Conservation (phyloP, 2,329 filamentous ascomycete genomes). For the Colletotrichum scovillei region DNA sequence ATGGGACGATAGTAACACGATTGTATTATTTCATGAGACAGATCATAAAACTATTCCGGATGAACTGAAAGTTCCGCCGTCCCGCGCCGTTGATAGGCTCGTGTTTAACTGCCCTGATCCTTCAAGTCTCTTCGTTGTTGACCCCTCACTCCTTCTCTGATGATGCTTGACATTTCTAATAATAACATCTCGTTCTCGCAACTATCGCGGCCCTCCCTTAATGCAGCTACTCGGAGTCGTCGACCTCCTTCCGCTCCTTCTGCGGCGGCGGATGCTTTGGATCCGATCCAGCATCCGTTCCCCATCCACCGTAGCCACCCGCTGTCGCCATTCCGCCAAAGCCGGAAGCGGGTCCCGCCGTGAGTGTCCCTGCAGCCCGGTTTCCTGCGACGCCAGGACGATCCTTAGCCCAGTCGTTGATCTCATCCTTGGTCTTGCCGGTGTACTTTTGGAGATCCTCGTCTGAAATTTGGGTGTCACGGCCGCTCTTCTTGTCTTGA, state of each 20-base stretch:
- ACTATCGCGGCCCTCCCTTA: neutral
- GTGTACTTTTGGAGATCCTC: slow-evolving; percentile 55
- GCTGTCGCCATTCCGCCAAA: slow-evolving; percentile 44
- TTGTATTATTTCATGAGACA: neutral
- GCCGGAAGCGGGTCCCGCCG: slow-evolving; percentile 44
- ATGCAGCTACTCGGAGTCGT: slow-evolving; percentile 4
- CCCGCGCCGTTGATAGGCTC: neutral
- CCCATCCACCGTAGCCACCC: slow-evolving; percentile 50
- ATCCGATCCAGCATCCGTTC: slow-evolving; percentile 41
- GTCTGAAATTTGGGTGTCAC: slow-evolving; percentile 45
- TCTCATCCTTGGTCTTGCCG: slow-evolving; percentile 47
- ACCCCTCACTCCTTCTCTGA: neutral
- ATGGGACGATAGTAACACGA: neutral
- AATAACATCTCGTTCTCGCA: neutral
- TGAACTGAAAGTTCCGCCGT: neutral
- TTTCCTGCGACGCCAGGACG: slow-evolving; percentile 54
- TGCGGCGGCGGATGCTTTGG: slow-evolving; percentile 50
- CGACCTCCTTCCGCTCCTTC: slow-evolving; percentile 15
- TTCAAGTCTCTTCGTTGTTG: neutral
- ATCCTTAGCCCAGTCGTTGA: slow-evolving; percentile 50
- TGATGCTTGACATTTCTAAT: neutral
- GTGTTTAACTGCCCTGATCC: neutral
- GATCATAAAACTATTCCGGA: neutral
- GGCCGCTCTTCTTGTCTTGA: slow-evolving; percentile 45
- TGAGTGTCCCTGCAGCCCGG: slow-evolving; percentile 48